Conservation (phyloP, 306 rosid species). For the Citrullus mucosospermus region DNA sequence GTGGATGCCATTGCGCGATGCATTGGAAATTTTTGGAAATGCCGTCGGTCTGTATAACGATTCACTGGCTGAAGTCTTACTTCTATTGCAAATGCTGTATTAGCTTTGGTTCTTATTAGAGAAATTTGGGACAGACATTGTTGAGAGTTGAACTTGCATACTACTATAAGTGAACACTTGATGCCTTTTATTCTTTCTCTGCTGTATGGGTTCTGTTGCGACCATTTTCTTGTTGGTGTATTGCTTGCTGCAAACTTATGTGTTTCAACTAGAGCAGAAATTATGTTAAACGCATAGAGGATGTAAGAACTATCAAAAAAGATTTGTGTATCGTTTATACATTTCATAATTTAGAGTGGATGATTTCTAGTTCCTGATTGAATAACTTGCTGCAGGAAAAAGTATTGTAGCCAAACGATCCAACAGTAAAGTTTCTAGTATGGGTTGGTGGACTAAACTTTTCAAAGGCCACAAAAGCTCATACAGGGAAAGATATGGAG, state of each 20-base stretch:
- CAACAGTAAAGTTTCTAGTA: conserved; percentile 8
- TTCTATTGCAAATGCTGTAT: not conserved
- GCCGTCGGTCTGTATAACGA: not conserved
- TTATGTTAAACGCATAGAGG: not conserved
- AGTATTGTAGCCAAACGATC: conserved; percentile 16
- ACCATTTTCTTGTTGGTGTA: not conserved
- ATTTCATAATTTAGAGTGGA: not conserved
- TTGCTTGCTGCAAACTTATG: not conserved
- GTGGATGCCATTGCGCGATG: not conserved
- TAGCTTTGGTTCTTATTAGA: not conserved
- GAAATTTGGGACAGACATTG: not conserved
- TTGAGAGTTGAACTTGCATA: not conserved
- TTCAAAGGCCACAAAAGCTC: conserved; percentile 48
- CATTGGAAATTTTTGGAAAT: not conserved
- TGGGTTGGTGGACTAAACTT: conserved; percentile 80
- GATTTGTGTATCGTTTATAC: not conserved
- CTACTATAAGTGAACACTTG: not conserved
- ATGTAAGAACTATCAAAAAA: not conserved
- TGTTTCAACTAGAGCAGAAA: not conserved
- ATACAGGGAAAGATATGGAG: conserved; percentile 33
- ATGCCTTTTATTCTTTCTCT: not conserved
- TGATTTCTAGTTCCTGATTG: conserved; percentile 1
- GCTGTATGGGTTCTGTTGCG: not conserved
- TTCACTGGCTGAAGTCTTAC: not conserved
- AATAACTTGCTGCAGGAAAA: conserved; percentile 23